Evolutionary conservation across 1,284 basidiomycete species (phyloP), one percentile per base, ranked within the genome.

Genomic region (Rhizoctonia solani): DNA sequence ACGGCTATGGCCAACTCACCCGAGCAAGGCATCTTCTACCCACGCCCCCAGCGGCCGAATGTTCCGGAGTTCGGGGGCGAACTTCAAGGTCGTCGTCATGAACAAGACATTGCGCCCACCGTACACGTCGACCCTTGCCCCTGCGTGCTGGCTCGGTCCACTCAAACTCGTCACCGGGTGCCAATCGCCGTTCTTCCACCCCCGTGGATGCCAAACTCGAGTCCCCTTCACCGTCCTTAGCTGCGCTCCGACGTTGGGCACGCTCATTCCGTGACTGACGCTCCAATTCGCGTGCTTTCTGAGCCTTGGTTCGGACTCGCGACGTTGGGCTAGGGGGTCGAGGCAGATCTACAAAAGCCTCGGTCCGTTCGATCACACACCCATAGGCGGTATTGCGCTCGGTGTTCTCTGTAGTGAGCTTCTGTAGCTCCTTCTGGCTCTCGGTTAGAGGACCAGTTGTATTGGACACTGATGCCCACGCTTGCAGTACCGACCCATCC

Each of bases 241-340:
- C 55, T 16, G 54, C 49, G 37, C 49, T 68, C 34, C 67, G 55
- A 9, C 67, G 55, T 30, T 44, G 56, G 29, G 67, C 67, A 3
- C 67, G 55, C 55, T 68, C 56, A 13, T 59, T 56, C 25, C 67
- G 56, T 14, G 46, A 49, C 27, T 39, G 30, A 23, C 44, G 49
- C 37, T 54, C 55, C 34, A 34, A 34, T 50, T 68, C 67, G 29
- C 50, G 47, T 30, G 49, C 67, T 56, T 68, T 68, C 46, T 68
- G 47, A n/a, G 56, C 67, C 46, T 61, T 59, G 37, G 67, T 68
- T 19, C 67, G 67, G 6, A 68, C 37, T n/a, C 67, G 46, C 6
- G 56, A 54, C 14, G 49, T 61, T 44, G 67, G 67, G 41, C 67
- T 68, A 3, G 67, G 49, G 8, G 67, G 67, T 6, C 67, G 67